Evolutionary conservation across 306 rosid species (phyloP).

Genomic region (Sophora flavescens): DNA sequence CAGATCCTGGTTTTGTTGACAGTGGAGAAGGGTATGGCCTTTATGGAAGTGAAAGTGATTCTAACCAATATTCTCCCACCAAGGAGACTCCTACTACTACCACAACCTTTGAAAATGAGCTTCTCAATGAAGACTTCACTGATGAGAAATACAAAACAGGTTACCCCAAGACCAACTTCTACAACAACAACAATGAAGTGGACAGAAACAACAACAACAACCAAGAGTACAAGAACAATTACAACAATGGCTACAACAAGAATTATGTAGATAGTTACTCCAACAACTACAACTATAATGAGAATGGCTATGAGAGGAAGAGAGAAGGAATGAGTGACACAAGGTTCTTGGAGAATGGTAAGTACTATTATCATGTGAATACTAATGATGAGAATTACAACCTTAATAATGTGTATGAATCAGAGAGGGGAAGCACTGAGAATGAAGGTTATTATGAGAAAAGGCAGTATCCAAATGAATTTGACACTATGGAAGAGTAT

Average conservation of each 20-base stretch:
- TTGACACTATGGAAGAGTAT: conserved; percentile 82
- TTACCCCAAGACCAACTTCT: conserved; percentile 44
- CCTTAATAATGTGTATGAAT: conserved; percentile 45
- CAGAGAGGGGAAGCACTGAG: conserved; percentile 49
- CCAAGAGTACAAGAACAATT: conserved; percentile 26
- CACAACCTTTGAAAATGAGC: conserved; percentile 53
- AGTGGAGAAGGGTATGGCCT: conserved; percentile 64
- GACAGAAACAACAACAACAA: conserved; percentile 6
- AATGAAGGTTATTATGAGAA: conserved; percentile 48
- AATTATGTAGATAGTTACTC: conserved; percentile 12
- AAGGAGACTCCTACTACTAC: conserved; percentile 47
- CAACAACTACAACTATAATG: conserved; percentile 28
- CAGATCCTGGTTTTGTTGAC: conserved; percentile 51
- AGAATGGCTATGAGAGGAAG: conserved; percentile 47
- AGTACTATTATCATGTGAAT: conserved; percentile 48
- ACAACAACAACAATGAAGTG: conserved; percentile 9
- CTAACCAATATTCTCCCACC: conserved; percentile 41
- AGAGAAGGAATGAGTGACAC: conserved; percentile 87
- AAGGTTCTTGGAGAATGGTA: conserved; percentile 72
- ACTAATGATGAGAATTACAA: conserved; percentile 46
- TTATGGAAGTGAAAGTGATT: conserved; percentile 50
- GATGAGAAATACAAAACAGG: conserved; percentile 47
- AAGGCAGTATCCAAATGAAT: conserved; percentile 57
- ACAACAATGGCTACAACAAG: conserved; percentile 15
- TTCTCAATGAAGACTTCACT: conserved; percentile 46